Base-by-base conservation (phyloP, 257 asterid species). In the Ligustrum vulgare region DNA sequence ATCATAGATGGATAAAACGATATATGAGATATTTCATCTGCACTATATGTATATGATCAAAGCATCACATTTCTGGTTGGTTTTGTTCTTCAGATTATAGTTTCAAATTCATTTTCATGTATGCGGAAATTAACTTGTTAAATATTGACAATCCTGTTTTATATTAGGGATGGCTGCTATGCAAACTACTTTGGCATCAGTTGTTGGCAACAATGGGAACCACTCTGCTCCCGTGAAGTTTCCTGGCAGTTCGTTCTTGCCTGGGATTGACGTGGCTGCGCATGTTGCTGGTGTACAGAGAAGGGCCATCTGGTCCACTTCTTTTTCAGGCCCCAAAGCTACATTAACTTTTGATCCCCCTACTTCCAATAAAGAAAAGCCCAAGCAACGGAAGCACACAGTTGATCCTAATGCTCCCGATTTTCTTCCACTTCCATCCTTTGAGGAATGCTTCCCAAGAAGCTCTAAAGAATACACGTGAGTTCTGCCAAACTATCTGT, bases 361-460 rank as follows among this genome's bases (percentile, higher is more conserved):
- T 0, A 33, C 88, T 16, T 67, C 86, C n/a, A 78, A 82, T 62
- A 67, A 77, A 49, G 91, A 86, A 41, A 89, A 84, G 73, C 76
- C 81, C 31, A 94, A 89, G 81, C 89, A 71, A 78, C 77, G 91
- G 84, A 89, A 89, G 91, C 90, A 87, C 89, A 94, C 98, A 1
- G 93, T 81, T 13, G 98, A 94, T 80, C 99, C 99, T 15, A 88
- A 34, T 79, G 92, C 95, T 72, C 99, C 99, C 25, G 90, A 94
- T 62, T 94, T 94, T 77, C 93, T 91, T 62, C 99, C 99, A 0
- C 96, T 92, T 68, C 99, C 99, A 3, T 84, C 98, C 80, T 94
- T 92, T 23, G 89, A 89, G 82, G 93, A 94, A 80, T 94, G 99
- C 88, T 94, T 94, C 82, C 99, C 97, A 4, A 92, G 77, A 75